phyloP scores from a whole-genome alignment of 192 early-diverging fungal species.

The Phlyctochytrium arcticum region DNA sequence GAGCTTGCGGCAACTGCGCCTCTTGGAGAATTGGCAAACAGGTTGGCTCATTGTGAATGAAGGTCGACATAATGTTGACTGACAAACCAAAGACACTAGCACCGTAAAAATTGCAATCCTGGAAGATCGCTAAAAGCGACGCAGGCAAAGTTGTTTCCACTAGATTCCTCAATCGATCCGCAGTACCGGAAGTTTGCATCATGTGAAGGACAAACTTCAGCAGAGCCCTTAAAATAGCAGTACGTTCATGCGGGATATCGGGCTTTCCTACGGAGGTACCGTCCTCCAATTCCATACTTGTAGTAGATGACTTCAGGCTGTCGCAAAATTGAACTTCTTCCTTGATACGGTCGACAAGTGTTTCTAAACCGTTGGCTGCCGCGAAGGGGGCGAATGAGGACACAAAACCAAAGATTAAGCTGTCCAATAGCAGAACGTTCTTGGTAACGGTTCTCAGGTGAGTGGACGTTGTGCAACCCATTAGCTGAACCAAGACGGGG shows the following conservation, averaged over 20 bases:
- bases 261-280: not conserved
- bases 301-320: too few relatives aligned
- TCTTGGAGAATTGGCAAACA: conserved; percentile 93
- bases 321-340: conserved; percentile 4
- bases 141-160: conserved; percentile 83
- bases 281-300: not conserved
- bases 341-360: conserved; percentile 76
- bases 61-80: conserved; percentile 88
- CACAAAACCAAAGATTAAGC: conserved; percentile 72
- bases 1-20: conserved; percentile 74
- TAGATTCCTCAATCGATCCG: conserved; percentile 89
- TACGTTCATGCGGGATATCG: conserved; percentile 66
- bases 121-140: conserved; percentile 70
- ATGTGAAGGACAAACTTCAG: conserved; percentile 89
- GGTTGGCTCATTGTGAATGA: conserved; percentile 98
- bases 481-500: conserved; percentile 67
- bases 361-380: conserved; percentile 74
- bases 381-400: conserved; percentile 75
- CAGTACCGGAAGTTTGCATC: conserved; percentile 88
- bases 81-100: conserved; percentile 81
- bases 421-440: conserved; percentile 75
- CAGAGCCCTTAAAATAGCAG: conserved; percentile 77
- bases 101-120: conserved; percentile 73
- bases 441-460: conserved; percentile 62
- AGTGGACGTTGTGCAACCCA: conserved; percentile 55